phyloP scores from a whole-genome alignment of 108 stramenopile genomes.

The Schizochytrium sp. region DNA sequence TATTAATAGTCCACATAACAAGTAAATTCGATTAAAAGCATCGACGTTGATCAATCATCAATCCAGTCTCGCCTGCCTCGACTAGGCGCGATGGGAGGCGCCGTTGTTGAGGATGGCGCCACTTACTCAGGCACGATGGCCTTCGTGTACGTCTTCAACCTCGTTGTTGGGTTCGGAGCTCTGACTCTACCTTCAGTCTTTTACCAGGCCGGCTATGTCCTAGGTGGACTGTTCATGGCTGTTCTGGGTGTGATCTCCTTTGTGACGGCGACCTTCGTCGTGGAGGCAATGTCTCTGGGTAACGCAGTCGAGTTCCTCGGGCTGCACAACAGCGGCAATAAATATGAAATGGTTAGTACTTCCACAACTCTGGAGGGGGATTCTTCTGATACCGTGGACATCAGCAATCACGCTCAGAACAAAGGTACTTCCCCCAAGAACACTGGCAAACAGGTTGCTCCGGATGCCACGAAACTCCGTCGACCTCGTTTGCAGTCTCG shows the following conservation, averaged over 20 bases:
- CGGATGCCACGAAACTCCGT: too few relatives aligned
- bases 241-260: constrained; percentile 5
- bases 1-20: too few relatives aligned
- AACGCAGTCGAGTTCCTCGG: background rate
- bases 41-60: too few relatives aligned
- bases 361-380: background rate
- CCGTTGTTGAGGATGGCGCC: constrained; percentile 22
- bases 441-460: too few relatives aligned
- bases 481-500: too few relatives aligned
- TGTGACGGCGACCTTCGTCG: constrained; percentile 47
- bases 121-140: constrained; percentile 12
- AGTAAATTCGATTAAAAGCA: too few relatives aligned
- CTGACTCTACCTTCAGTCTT: constrained; percentile 59
- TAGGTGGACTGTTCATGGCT: background rate
- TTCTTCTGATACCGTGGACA: background rate
- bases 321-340: background rate
- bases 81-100: constrained; percentile 43
- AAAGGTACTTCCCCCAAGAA: too few relatives aligned
- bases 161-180: constrained; percentile 54
- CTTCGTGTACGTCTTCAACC: constrained; percentile 60
- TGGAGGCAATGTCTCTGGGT: constrained; percentile 23
- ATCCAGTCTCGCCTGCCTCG: background rate
- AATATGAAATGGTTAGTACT: background rate
- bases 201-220: constrained; percentile 32
- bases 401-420: background rate